phyloP scores from a whole-genome alignment of 768 basidiomycete genomes.

The Serendipita sp. region DNA sequence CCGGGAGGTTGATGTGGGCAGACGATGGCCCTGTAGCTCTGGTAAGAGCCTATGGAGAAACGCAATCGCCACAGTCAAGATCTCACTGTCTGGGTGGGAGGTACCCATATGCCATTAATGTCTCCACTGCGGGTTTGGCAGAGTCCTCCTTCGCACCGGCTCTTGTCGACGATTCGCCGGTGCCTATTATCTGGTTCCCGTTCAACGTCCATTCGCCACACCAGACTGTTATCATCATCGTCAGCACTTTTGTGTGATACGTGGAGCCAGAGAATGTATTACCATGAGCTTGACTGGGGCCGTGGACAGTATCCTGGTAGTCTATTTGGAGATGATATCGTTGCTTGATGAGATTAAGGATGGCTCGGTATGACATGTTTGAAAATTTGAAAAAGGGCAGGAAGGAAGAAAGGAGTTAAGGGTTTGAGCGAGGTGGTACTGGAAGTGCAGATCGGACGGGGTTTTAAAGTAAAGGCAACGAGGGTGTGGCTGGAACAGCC shows the following conservation, averaged over 20 bases:
- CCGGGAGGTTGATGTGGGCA: too few relatives aligned
- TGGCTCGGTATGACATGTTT: not conserved
- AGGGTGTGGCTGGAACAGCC: too few relatives aligned
- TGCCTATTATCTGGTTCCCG: not conserved
- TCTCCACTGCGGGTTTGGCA: constrained; percentile 2
- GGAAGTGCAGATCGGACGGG: too few relatives aligned
- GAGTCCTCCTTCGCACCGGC: constrained; percentile 3
- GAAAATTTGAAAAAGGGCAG: not conserved
- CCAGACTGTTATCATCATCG: not conserved
- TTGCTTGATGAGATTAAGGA: not conserved
- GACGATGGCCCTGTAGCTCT: too few relatives aligned
- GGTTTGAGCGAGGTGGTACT: too few relatives aligned
- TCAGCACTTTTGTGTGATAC: not conserved
- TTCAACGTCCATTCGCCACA: not conserved
- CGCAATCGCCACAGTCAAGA: too few relatives aligned
- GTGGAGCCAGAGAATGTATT: too few relatives aligned
- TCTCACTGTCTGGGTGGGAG: not conserved
- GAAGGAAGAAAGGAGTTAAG: not conserved
- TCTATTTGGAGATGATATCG: not conserved
- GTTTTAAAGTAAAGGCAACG: too few relatives aligned
- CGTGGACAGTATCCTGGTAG: not conserved
- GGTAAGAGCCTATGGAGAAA: too few relatives aligned
- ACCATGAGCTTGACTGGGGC: constrained; percentile 2
- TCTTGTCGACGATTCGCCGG: not conserved
- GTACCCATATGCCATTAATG: not conserved